These are phyloP conservation scores for Monilinia polystroma DNA, from an alignment of 2,329 filamentous ascomycete species.

Conservation along the genomic window DNA sequence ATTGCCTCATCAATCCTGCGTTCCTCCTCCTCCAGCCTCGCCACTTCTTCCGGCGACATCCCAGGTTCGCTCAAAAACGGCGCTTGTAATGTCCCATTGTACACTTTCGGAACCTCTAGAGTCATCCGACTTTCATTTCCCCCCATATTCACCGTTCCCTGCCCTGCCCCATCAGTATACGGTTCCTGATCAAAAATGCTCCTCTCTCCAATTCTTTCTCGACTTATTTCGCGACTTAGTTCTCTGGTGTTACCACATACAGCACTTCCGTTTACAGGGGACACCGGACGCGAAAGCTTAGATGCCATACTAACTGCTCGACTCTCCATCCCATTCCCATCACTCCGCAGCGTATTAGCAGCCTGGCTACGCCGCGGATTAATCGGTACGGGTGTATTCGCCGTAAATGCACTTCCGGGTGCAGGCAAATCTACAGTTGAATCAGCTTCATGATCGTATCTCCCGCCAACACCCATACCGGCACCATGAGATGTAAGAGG, in stretches of 20 bases:
- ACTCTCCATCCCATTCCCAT: not conserved
- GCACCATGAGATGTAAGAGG: constrained; percentile 12
- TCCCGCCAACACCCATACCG: not conserved
- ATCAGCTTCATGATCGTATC: constrained; percentile 8
- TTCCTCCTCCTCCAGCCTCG: constrained; percentile 38
- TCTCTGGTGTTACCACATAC: not conserved
- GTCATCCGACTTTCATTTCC: not conserved
- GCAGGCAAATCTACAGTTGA: not conserved
- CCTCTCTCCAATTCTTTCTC: not conserved
- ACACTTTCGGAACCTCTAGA: constrained; percentile 4
- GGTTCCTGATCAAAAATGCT: constrained; percentile 5
- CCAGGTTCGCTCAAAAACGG: constrained; percentile 32
- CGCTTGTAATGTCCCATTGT: not conserved
- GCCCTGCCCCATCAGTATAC: not conserved
- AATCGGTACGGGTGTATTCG: constrained; percentile 3
- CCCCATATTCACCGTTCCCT: not conserved
- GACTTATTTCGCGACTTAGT: not conserved
- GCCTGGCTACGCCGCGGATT: constrained; percentile 1
- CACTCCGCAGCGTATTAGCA: not conserved
- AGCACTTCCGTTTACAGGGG: not conserved
- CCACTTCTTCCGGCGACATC: constrained; percentile 35
- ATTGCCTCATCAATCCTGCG: constrained; percentile 38
- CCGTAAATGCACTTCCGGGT: constrained; percentile 17
- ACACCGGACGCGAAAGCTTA: not conserved
- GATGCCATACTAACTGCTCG: not conserved